Percentiles rank a stretch among this genome's conserved stretches.
Conservation (phyloP, 331 rosid genomes). For the Arachis monticola region DNA sequence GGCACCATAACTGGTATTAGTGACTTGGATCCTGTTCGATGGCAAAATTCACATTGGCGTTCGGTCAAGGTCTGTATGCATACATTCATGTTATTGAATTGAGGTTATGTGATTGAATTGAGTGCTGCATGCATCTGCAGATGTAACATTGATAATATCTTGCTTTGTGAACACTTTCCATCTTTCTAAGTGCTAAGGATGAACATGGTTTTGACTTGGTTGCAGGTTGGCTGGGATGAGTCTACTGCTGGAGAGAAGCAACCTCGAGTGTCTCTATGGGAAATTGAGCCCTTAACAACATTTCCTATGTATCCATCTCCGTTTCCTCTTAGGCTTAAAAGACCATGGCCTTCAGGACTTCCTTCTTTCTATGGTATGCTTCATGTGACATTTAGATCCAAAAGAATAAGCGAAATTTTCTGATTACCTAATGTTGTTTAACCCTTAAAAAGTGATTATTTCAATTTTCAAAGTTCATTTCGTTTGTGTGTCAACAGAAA, state of each 20-base stretch:
- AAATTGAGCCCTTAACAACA: conserved; percentile 93
- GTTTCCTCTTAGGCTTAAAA: conserved; percentile 89
- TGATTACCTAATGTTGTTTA: conserved; percentile 12
- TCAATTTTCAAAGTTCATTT: neutral
- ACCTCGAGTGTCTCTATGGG: conserved; percentile 97
- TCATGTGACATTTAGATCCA: neutral
- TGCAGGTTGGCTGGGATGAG: conserved; percentile 99
- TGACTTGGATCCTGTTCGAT: conserved; percentile 78
- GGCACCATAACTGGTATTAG: conserved; percentile 94
- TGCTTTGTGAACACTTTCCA: neutral
- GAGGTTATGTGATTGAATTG: conserved; percentile 14
- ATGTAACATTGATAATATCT: conserved; percentile 1
- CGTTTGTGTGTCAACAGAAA: neutral
- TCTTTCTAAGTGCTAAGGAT: neutral
- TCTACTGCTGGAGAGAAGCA: conserved; percentile 98
- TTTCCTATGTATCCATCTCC: conserved; percentile 98
- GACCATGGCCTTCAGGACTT: conserved; percentile 93
- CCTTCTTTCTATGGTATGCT: conserved; percentile 81
- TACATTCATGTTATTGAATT: conserved; percentile 21
- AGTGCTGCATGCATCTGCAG: conserved; percentile 26
- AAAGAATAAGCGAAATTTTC: neutral
- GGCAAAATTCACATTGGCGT: conserved; percentile 96
- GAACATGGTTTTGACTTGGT: conserved; percentile 25
- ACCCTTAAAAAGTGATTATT: neutral
- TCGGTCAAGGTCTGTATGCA: conserved; percentile 82